Evolutionary conservation across 2,329 filamentous ascomycete species (phyloP).

Genomic region (Cytospora leucostoma): DNA sequence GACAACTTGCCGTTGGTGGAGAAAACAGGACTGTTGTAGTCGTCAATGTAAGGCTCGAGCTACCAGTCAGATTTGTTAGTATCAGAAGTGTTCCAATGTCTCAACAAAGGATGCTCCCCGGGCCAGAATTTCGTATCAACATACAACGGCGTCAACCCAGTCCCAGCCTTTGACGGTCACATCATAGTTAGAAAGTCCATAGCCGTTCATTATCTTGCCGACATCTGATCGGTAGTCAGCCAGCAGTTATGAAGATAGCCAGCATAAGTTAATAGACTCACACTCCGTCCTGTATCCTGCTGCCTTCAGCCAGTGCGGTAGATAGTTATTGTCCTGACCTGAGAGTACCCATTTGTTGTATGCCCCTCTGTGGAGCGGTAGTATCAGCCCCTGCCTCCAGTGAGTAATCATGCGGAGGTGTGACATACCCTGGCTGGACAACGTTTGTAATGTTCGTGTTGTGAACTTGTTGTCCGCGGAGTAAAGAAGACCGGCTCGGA

Average conservation of each 20-base stretch:
- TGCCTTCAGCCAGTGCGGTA: conserved; percentile 46
- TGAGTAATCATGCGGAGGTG: neutral
- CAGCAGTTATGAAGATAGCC: neutral
- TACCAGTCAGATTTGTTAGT: conserved; percentile 10
- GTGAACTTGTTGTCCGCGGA: conserved; percentile 33
- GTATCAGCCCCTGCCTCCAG: neutral
- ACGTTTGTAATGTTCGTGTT: conserved; percentile 38
- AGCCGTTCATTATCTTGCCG: conserved; percentile 48
- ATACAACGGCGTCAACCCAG: conserved; percentile 30
- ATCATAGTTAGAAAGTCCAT: conserved; percentile 45
- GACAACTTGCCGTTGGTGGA: conserved; percentile 29
- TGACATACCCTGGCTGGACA: conserved; percentile 36
- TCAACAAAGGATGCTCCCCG: neutral
- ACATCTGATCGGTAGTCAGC: conserved; percentile 29
- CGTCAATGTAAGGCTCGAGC: conserved; percentile 35
- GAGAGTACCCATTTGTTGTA: conserved; percentile 47
- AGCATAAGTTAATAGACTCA: conserved; percentile 24
- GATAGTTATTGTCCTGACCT: conserved; percentile 45
- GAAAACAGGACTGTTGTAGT: conserved; percentile 34
- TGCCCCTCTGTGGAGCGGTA: conserved; percentile 32
- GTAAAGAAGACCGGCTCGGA: conserved; percentile 32
- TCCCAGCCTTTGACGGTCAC: conserved; percentile 34
- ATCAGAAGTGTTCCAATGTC: neutral
- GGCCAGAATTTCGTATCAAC: conserved; percentile 1
- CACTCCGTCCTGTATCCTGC: conserved; percentile 48